phyloP scores from a whole-genome alignment of 495 filamentous ascomycete species.

The Penicillium ucsense region DNA sequence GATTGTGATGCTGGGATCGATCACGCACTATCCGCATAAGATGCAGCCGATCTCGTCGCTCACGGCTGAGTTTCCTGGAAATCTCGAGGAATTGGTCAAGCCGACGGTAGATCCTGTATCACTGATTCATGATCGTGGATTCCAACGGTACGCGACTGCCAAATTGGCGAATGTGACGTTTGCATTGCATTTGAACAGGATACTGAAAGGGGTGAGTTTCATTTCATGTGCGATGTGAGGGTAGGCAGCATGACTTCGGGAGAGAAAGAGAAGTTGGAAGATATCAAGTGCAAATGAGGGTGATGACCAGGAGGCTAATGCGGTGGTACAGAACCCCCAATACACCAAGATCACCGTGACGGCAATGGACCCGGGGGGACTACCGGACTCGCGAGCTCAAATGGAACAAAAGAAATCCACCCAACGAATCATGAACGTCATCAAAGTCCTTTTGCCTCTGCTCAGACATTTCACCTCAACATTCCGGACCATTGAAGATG shows the following conservation, averaged over 20 bases:
- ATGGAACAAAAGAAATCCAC: slow-evolving; percentile 5
- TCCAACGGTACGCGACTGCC: slow-evolving; percentile 33
- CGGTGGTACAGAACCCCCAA: slow-evolving; percentile 5
- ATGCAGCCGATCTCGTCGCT: slow-evolving; percentile 26
- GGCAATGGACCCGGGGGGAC: slow-evolving; percentile 20
- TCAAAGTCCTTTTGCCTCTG: slow-evolving; percentile 15
- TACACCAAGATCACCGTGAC: slow-evolving; percentile 11
- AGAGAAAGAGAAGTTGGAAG: too few relatives aligned
- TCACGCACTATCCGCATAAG: slow-evolving; percentile 30
- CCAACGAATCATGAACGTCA: slow-evolving; percentile 1
- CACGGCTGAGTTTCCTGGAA: slow-evolving; percentile 7
- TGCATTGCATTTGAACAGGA: slow-evolving; percentile 31
- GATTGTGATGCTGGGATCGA: slow-evolving; percentile 32
- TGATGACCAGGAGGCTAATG: too few relatives aligned
- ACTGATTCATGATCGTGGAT: slow-evolving; percentile 30
- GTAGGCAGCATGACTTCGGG: not conserved
- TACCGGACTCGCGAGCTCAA: slow-evolving; percentile 13
- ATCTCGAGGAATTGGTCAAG: slow-evolving; percentile 18
- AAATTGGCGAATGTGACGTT: slow-evolving; percentile 37
- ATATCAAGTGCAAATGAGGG: too few relatives aligned
- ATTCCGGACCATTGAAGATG: slow-evolving; percentile 12
- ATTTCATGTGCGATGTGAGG: too few relatives aligned
- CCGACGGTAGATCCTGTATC: slow-evolving; percentile 8
- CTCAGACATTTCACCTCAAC: slow-evolving; percentile 23
- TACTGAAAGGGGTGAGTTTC: slow-evolving; percentile 19